Conservation (phyloP, 1,284 basidiomycete genomes). For the Schizophyllum commune region DNA sequence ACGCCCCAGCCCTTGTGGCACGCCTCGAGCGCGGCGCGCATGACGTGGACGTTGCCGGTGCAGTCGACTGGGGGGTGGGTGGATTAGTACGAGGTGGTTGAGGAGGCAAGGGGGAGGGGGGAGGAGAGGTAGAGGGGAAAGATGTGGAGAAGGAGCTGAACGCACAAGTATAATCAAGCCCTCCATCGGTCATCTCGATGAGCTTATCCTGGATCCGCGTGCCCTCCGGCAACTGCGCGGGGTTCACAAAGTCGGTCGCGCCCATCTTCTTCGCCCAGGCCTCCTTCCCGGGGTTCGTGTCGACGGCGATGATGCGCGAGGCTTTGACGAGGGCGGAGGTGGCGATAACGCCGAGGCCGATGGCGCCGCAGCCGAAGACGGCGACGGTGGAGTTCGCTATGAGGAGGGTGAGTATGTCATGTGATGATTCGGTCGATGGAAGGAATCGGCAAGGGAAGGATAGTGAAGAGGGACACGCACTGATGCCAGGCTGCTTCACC, state of each 20-base stretch:
- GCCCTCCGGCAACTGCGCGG: conserved; percentile 66
- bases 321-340: conserved; percentile 78
- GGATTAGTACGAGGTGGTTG: not conserved
- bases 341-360: conserved; percentile 89
- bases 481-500: conserved; percentile 70
- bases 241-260: conserved; percentile 96
- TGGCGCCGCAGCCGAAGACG: conserved; percentile 94
- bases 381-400: conserved; percentile 82
- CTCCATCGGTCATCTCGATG: conserved; percentile 92
- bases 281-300: conserved; percentile 84
- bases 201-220: conserved; percentile 85
- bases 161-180: conserved; percentile 98
- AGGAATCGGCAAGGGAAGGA: not conserved
- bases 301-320: conserved; percentile 86
- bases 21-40: conserved; percentile 92
- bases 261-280: conserved; percentile 91
- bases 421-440: not conserved
- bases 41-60: conserved; percentile 59
- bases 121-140: not conserved
- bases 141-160: conserved; percentile 46
- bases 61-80: conserved; percentile 24
- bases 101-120: not conserved
- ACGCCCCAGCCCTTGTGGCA: conserved; percentile 97
- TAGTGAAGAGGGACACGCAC: conserved; percentile 32
- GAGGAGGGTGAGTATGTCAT: not conserved